Base-by-base conservation (phyloP, 768 basidiomycete species). In the Lentinus brumalis region DNA sequence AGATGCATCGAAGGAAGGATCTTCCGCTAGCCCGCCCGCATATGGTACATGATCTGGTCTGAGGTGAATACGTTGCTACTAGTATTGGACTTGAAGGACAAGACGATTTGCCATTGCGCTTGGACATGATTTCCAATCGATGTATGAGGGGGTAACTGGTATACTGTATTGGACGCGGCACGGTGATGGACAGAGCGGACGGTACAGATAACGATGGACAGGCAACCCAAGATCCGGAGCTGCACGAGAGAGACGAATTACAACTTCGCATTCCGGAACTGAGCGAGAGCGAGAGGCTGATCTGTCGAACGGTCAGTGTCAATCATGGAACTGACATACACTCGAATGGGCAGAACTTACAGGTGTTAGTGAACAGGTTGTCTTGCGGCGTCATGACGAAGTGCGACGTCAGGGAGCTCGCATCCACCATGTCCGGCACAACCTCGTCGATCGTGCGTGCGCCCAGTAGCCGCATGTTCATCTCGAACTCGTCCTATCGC, bases 401-500 rank as follows among this genome's bases (percentile, higher is more conserved):
- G 66, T 92, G 92, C 21, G 79, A 72, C 52, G 79, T 76, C 32
- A 96, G 75, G 53, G 84, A 86, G 2, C 84, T 84, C 5, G 86
- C 85, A 61, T 97, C 93, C 4, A 97, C 92, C 94, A 98, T 94
- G 44, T 86, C 84, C 0, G 90, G 91, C 0, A 86, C 84, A 53
- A 97, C 76, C 41, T 97, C 92, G 50, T 82, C 81, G 46, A 97
- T 74, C 0, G 84, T 88, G 6, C 81, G 85, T 0, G 94, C 94
- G 5, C 96, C 96, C 38, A 98, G 75, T 3, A 97, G 78, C 9
- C 94, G 88, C 85, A 97, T 83, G 76, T 95, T 94, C 95, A 97
- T 97, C 77, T 95, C 92, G 68, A 98, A 92, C 75, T 98, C 96
- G 67, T 94, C 92, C 93, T 96, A 67, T 16, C 61, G 6, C 14